phyloP scores from a whole-genome alignment of 1,284 basidiomycete species.

The Singerocomus inundabilis region DNA sequence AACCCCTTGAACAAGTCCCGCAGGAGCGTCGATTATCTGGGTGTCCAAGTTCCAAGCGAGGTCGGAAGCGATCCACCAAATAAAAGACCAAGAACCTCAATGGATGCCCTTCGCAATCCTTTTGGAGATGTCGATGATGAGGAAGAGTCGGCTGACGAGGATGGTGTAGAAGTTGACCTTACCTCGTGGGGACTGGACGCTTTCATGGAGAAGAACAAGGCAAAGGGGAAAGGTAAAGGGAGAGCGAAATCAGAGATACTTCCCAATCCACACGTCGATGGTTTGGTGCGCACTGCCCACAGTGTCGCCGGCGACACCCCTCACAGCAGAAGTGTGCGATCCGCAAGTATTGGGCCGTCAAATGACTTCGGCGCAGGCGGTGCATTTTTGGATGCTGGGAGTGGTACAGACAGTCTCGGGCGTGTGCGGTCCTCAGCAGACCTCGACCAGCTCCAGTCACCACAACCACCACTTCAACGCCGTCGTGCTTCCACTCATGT shows the following conservation, averaged over 20 bases:
- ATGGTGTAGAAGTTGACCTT: conserved; percentile 70
- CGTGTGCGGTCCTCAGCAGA: conserved; percentile 48
- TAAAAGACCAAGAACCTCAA: conserved; percentile 48
- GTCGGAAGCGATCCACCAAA: conserved; percentile 51
- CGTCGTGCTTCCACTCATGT: conserved; percentile 49
- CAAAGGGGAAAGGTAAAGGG: conserved; percentile 45
- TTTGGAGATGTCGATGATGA: conserved; percentile 61
- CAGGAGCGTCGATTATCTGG: conserved; percentile 63
- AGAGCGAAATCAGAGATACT: conserved; percentile 49
- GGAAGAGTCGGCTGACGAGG: conserved; percentile 50
- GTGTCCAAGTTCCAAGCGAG: conserved; percentile 63
- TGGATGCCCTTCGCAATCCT: conserved; percentile 66
- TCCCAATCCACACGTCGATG: conserved; percentile 47
- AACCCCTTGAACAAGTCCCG: conserved; percentile 37
- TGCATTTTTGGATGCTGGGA: conserved; percentile 42
- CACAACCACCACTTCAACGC: conserved; percentile 41
- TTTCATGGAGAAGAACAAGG: conserved; percentile 67
- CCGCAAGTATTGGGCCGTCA: conserved; percentile 63
- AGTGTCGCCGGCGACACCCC: conserved; percentile 29
- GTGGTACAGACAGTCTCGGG: conserved; percentile 29
- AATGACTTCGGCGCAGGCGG: conserved; percentile 51
- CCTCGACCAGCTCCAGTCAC: conserved; percentile 43
- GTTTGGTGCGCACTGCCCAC: conserved; percentile 36
- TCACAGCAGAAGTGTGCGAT: conserved; percentile 44
- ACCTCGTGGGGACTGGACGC: conserved; percentile 80